Percentiles rank a stretch among this genome's conserved stretches.
Conservation (phyloP, 306 rosid species). For the Prunus dulcis region DNA sequence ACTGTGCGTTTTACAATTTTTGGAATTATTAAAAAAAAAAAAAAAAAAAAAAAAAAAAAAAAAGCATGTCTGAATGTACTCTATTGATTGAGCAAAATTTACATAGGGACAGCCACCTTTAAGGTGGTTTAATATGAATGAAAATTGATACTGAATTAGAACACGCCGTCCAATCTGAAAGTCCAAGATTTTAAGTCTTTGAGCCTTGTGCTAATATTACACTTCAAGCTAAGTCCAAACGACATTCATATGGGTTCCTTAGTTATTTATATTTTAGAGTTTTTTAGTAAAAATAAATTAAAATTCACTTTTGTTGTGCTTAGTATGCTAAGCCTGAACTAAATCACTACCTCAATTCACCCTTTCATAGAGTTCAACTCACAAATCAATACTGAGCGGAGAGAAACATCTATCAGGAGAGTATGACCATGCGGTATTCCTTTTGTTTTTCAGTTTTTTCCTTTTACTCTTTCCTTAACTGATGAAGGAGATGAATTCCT, state of each 20-base stretch:
- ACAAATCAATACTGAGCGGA: not conserved
- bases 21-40: not conserved
- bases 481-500: not conserved
- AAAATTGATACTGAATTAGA: not conserved
- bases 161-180: not conserved
- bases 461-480: not conserved
- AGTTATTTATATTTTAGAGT: not conserved
- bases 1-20: constrained; percentile 16
- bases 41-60: not conserved
- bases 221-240: not conserved
- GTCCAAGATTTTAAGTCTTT: not conserved
- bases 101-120: not conserved
- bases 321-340: not conserved
- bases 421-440: no score
- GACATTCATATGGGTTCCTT: not conserved
- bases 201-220: not conserved
- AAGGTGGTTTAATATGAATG: not conserved
- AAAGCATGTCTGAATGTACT: not conserved
- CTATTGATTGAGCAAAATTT: not conserved
- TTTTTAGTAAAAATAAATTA: not conserved
- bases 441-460: not conserved
- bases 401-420: not conserved
- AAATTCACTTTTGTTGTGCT: not conserved
- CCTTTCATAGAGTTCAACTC: not conserved
- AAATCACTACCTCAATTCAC: not conserved